Conservation (phyloP, 768 basidiomycete genomes). For the Chalciporus sphaerocephalus region DNA sequence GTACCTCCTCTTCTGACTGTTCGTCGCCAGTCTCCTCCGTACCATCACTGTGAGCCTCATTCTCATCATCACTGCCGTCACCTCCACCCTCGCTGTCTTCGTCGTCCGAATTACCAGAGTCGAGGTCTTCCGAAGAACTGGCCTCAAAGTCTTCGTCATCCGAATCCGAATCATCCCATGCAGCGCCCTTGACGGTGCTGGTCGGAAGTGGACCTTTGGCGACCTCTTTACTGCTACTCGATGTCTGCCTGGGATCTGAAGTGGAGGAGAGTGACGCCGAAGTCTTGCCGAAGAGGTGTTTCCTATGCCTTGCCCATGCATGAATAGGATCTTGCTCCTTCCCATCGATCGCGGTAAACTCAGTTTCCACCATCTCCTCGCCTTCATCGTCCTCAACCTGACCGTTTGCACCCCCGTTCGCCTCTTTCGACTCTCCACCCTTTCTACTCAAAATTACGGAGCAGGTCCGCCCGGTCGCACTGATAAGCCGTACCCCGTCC, state of each 20-base stretch:
- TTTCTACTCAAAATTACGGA: constrained; percentile 52
- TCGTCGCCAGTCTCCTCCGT: constrained; percentile 37
- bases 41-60: constrained; percentile 30
- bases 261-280: neutral
- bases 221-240: constrained; percentile 2
- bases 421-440: constrained; percentile 2
- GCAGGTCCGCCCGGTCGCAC: constrained; percentile 65
- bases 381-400: constrained; percentile 35
- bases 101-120: constrained; percentile 29
- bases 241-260: neutral
- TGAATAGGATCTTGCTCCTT: constrained; percentile 61
- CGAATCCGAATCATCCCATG: constrained; percentile 33
- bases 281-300: constrained; percentile 51
- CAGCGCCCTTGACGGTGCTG: constrained; percentile 22
- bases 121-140: constrained; percentile 40
- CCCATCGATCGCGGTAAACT: constrained; percentile 70
- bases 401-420: neutral
- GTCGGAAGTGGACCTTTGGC: constrained; percentile 2
- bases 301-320: constrained; percentile 59
- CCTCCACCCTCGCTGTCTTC: constrained; percentile 30
- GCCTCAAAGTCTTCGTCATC: constrained; percentile 36
- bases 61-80: constrained; percentile 29
- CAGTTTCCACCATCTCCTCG: constrained; percentile 52
- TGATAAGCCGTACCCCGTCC: constrained; percentile 52
- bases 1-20: constrained; percentile 39